Base-by-base conservation (phyloP, 495 filamentous ascomycete species). In the Penicillium steckii region DNA sequence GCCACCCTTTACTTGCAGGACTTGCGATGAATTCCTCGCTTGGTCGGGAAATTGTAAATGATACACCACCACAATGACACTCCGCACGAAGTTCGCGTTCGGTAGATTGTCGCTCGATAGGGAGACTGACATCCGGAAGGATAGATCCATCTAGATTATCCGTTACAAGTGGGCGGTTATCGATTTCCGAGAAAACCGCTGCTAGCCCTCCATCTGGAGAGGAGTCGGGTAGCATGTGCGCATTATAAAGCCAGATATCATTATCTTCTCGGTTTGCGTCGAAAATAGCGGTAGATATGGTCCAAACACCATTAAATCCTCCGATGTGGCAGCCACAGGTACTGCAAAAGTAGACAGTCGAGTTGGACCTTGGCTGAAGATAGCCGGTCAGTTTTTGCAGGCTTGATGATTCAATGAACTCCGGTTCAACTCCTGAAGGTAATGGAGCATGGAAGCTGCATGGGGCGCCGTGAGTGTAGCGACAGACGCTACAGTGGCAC, bases 401-500 rank as follows among this genome's bases (percentile, higher is more conserved):
- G 48, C 44, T 25, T 65, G 67, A 46, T 57, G 72, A 44, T 23
- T 70, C 8, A 51, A 62, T 33, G 48, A 64, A 58, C 30, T 71
- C 65, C 41, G 59, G 68, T 30, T 71, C 50, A 0, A 66, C 46
- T 2, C 72, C 65, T 22, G 75, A 74, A 47, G 62, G 78, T 19
- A 79, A 54, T 2, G 56, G 44, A 3, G 75, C 58, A 38, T 82
- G 81, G n/a, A 78, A 80, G 19, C 66, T 72, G 46, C 73, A 82
- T 8, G 82, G 68, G 3, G 79, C 65, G 33, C 87, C 86, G 13
- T 80, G 78, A 4, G 68, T 68, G 50, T 80, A 80, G 42, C 86
- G 82, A 57, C 84, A 88, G 40, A 71, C 71, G 59, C 68, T 67
- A 71, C 86, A 89, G 56, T 85, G 84, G 68, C 86, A 89, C 35